Base-by-base conservation (phyloP, 2,329 filamentous ascomycete species). In the Lachnellula willkommii region DNA sequence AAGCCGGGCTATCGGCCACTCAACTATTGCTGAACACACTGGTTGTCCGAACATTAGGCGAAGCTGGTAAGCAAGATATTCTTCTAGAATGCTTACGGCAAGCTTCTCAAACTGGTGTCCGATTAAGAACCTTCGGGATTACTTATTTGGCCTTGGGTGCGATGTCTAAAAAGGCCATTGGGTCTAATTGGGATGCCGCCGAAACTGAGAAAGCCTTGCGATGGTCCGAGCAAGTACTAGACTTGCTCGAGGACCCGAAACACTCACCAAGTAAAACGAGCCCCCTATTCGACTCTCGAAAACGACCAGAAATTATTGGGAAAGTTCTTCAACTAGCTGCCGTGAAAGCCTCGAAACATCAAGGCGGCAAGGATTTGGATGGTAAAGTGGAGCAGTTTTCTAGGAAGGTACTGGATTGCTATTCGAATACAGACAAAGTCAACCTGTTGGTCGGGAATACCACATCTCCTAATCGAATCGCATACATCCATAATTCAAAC, bases 311-410 rank as follows among this genome's bases (percentile, higher is more conserved):
- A 24, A 6, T 43, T 11, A n/a, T 43, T 17, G 49, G 37, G 9
- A 65, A 72, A 2, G 57, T 77, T 17, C 65, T 79, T 7, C 72
- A 78, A 51, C 65, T 80, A 15, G 71, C 71, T 58, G 74, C 76
- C 26, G 71, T 74, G n/a, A 67, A 69, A 40, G 72, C 74, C 3
- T 39, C 72, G n/a, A 68, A 70, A 28, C 60, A 73, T 36, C 60
- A 64, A 20, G 69, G 60, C 4, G 71, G 71, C 2, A 70, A 71
- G 37, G 75, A 79, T 60, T 60, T 65, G n/a, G 66, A 67, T 24
- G 69, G 68, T 4, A 67, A 72, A 32, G 75, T 78, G 28, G 62
- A 63, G 24, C 65, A 65, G 39, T 77, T 76, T 59, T 71, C 70
- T 12, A 61, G 66, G 51, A 66, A 55, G 50, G 58, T 66, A 43